Percentiles rank a stretch among this genome's conserved stretches.
Evolutionary conservation across 1,284 basidiomycete species (phyloP).

Genomic region (Cryptococcus jaspeensis): DNA sequence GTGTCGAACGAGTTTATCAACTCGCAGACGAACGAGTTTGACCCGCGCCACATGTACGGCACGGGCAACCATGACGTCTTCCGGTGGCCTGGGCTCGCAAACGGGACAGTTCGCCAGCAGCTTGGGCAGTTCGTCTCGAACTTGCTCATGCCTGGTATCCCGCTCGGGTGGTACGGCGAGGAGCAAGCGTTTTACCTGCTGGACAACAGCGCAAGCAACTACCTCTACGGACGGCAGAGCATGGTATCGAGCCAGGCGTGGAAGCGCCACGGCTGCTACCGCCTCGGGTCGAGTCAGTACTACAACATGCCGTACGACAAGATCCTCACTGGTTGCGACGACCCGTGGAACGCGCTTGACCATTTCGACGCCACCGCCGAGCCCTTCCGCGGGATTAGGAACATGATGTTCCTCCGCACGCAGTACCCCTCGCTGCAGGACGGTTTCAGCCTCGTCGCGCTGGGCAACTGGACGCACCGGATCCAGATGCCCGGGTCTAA

Average conservation of each 20-base stretch:
- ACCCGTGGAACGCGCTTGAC: conserved; percentile 84
- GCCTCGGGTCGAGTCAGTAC: conserved; percentile 81
- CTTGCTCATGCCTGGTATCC: conserved; percentile 80
- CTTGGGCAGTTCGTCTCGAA: conserved; percentile 74
- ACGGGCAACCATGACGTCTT: conserved; percentile 89
- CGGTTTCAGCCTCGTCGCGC: conserved; percentile 73
- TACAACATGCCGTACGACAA: conserved; percentile 83
- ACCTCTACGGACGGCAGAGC: conserved; percentile 80
- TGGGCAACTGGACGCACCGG: conserved; percentile 75
- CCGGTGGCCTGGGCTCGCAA: conserved; percentile 81
- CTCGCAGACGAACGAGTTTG: conserved; percentile 62
- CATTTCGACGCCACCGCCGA: conserved; percentile 89
- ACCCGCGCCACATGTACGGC: conserved; percentile 84
- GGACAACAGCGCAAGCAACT: conserved; percentile 80
- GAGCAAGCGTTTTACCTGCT: conserved; percentile 80
- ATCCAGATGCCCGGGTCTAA: conserved; percentile 82
- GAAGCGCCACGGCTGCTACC: conserved; percentile 88
- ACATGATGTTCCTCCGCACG: conserved; percentile 67
- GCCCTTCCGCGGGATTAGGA: conserved; percentile 67
- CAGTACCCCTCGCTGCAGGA: conserved; percentile 74
- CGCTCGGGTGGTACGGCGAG: conserved; percentile 82
- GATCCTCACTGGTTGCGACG: conserved; percentile 72
- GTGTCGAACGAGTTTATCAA: conserved; percentile 83
- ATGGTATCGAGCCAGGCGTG: conserved; percentile 81
- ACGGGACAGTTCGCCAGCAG: conserved; percentile 72